Evolutionary conservation across 225 moss, liverwort and hornwort species (phyloP).

Genomic region (Straminergon stramineum): DNA sequence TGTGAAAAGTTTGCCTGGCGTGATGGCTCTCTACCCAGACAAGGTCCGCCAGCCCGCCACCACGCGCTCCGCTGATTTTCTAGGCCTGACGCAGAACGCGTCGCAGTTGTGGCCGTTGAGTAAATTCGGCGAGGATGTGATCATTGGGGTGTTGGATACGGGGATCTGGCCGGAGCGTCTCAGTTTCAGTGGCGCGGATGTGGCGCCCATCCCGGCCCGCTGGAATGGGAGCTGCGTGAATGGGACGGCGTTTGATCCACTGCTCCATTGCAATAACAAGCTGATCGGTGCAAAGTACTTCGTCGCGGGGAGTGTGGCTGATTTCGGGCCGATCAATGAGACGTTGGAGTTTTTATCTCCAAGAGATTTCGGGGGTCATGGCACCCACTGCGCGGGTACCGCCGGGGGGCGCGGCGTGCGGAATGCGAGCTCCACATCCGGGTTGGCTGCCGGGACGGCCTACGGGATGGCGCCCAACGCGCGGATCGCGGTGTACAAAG

Average conservation of each 20-base stretch:
- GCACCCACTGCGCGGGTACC: constrained; percentile 34
- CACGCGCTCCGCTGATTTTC: constrained; percentile 51
- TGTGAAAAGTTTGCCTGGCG: constrained; percentile 11
- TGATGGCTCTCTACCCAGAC: constrained; percentile 38
- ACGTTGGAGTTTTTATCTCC: constrained; percentile 8
- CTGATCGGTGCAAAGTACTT: constrained; percentile 58
- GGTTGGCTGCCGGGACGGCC: constrained; percentile 15
- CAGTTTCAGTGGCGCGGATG: constrained; percentile 26
- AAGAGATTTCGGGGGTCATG: constrained; percentile 32
- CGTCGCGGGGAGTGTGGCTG: background rate
- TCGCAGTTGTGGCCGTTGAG: constrained; percentile 10
- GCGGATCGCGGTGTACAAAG: constrained; percentile 43
- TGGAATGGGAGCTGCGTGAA: constrained; percentile 53
- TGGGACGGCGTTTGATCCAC: constrained; percentile 33
- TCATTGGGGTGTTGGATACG: constrained; percentile 56
- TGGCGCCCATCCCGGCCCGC: constrained; percentile 28
- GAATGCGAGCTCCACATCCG: background rate
- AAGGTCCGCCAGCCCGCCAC: constrained; percentile 33
- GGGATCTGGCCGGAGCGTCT: constrained; percentile 67
- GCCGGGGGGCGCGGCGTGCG: background rate
- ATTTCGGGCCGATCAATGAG: background rate
- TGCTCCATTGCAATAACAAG: constrained; percentile 46
- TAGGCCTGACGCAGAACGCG: constrained; percentile 20
- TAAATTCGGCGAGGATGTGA: constrained; percentile 47
- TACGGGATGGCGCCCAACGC: constrained; percentile 30